These are phyloP conservation scores for Primulina tabacum DNA, from an alignment of 257 asterid genomes.

Conservation along the genomic window DNA sequence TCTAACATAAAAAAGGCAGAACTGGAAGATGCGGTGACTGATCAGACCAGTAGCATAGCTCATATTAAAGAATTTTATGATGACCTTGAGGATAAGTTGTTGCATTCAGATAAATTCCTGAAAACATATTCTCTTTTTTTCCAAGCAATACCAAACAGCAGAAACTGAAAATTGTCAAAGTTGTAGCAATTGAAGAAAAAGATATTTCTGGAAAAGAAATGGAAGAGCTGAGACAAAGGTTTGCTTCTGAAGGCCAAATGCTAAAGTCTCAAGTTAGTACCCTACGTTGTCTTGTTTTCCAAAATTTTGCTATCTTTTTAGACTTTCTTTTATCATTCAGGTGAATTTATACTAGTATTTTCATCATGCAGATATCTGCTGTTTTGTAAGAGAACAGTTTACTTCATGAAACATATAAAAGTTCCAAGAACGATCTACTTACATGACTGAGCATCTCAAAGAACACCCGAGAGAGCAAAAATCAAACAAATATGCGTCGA, in stretches of 20 bases:
- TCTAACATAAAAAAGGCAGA: conserved; percentile 45
- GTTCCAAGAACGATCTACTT: conserved; percentile 66
- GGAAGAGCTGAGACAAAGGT: conserved; percentile 51
- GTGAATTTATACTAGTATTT: conserved; percentile 10
- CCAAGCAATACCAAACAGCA: conserved; percentile 62
- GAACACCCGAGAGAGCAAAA: conserved; percentile 67
- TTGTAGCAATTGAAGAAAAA: conserved; percentile 37
- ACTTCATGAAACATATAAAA: conserved; percentile 63
- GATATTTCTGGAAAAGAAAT: conserved; percentile 45
- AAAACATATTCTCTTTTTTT: conserved; percentile 68
- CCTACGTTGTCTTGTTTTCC: background rate
- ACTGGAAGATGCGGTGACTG: conserved; percentile 61
- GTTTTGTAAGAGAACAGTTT: conserved; percentile 59
- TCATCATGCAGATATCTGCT: conserved; percentile 58
- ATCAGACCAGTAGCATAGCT: conserved; percentile 41
- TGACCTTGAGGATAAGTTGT: conserved; percentile 75
- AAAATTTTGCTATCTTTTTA: conserved; percentile 10
- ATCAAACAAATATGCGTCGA: conserved; percentile 50
- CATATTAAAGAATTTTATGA: conserved; percentile 66
- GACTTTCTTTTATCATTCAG: conserved; percentile 6
- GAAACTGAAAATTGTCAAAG: conserved; percentile 62
- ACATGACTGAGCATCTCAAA: conserved; percentile 55
- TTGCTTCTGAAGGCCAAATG: conserved; percentile 62
- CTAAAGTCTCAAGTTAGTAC: conserved; percentile 71
- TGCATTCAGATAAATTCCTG: conserved; percentile 62